phyloP scores from a whole-genome alignment of 2,329 filamentous ascomycete genomes.

The Endocalyx cinctus region DNA sequence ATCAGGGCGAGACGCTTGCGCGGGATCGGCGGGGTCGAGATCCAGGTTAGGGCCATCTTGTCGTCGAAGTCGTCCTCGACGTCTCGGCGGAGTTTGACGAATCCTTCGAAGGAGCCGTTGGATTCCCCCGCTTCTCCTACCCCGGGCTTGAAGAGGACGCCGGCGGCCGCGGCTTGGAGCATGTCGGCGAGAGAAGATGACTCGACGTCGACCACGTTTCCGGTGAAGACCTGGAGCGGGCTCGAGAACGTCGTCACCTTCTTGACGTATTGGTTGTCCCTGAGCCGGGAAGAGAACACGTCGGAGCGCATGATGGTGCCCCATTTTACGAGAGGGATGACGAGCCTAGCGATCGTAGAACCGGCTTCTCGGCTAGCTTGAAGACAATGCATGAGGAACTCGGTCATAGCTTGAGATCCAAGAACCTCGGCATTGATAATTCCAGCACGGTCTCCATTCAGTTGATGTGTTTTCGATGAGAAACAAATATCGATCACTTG shows the following conservation, averaged over 20 bases:
- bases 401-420: constrained; percentile 10
- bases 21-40: constrained; percentile 7
- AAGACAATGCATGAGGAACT: constrained; percentile 16
- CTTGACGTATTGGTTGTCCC: constrained; percentile 14
- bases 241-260: constrained; percentile 13
- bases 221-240: constrained; percentile 14
- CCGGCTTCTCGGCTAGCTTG: constrained; percentile 5
- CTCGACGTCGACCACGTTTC: constrained; percentile 6
- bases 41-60: constrained; percentile 18
- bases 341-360: constrained; percentile 11
- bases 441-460: no score
- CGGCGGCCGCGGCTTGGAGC: constrained; percentile 18
- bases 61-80: constrained; percentile 17
- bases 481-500: constrained; percentile 17
- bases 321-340: constrained; percentile 15
- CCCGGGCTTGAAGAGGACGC: constrained; percentile 12
- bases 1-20: constrained; percentile 21
- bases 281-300: constrained; percentile 19
- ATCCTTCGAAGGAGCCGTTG: neutral
- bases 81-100: constrained; percentile 2
- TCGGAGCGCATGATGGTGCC: constrained; percentile 19
- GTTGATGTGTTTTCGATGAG: no score
- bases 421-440: constrained; percentile 6
- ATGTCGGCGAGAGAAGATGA: constrained; percentile 11
- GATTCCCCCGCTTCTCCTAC: neutral